Percentiles rank a stretch among this genome's conserved stretches.
Evolutionary conservation across 2,329 filamentous ascomycete genomes (phyloP).

Genomic region (Arthrobotrys entomopaga): DNA sequence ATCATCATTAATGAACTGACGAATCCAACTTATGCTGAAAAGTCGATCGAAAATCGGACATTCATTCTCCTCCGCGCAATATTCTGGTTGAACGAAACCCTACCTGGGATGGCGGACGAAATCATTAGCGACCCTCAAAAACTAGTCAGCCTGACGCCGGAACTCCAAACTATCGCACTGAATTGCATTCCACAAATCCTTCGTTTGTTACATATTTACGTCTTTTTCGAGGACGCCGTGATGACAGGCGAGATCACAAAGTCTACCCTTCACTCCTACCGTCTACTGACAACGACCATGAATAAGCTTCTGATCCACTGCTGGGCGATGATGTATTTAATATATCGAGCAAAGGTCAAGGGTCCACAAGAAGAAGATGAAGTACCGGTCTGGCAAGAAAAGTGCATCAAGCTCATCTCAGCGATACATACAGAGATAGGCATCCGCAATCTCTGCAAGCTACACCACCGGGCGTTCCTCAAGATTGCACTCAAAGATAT

Average conservation of each 20-base stretch:
- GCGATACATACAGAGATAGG: constrained; percentile 87
- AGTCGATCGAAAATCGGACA: constrained; percentile 72
- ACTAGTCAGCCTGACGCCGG: constrained; percentile 61
- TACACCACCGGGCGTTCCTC: constrained; percentile 80
- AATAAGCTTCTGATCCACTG: constrained; percentile 86
- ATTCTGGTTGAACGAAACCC: constrained; percentile 62
- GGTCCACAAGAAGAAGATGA: constrained; percentile 39
- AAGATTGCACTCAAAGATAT: constrained; percentile 89
- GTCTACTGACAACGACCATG: constrained; percentile 73
- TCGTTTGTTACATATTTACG: constrained; percentile 79
- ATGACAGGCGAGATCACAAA: constrained; percentile 76
- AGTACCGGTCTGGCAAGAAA: constrained; percentile 46
- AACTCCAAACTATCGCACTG: constrained; percentile 78
- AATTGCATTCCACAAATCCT: constrained; percentile 76
- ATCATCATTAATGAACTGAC: constrained; percentile 79
- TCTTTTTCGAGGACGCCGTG: constrained; percentile 86
- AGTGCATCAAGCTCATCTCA: constrained; percentile 76
- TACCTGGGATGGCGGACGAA: constrained; percentile 49
- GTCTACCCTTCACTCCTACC: constrained; percentile 67
- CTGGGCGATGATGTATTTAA: constrained; percentile 83
- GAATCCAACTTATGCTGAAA: constrained; percentile 68
- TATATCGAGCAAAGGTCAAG: constrained; percentile 56
- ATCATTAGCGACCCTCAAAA: constrained; percentile 45
- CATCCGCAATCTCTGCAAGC: constrained; percentile 83
- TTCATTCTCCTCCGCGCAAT: constrained; percentile 70